phyloP scores from a whole-genome alignment of 2,329 filamentous ascomycete genomes.

The Verticillium klebahnii region DNA sequence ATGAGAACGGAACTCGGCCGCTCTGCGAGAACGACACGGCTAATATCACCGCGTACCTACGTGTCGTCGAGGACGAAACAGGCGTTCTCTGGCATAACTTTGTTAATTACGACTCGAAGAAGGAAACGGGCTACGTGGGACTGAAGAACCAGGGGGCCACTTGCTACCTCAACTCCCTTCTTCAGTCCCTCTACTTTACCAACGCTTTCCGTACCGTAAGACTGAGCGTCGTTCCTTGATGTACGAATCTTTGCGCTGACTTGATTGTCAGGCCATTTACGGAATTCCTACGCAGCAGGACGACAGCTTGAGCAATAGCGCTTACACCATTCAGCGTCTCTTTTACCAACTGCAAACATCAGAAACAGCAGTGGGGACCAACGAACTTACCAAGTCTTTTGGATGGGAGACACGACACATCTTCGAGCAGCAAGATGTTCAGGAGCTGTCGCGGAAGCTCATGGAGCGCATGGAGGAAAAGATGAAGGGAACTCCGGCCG shows the following conservation, averaged over 20 bases:
- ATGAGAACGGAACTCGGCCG: conserved; percentile 64
- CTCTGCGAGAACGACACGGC: conserved; percentile 73
- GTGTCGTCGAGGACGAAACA: conserved; percentile 80
- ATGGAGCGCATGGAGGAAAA: conserved; percentile 97
- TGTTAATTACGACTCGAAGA: conserved; percentile 96
- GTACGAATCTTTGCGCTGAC: neutral
- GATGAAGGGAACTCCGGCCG: conserved; percentile 94
- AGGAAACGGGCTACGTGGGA: conserved; percentile 94
- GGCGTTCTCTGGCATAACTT: conserved; percentile 91
- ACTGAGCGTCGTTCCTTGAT: conserved; percentile 27
- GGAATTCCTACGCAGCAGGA: conserved; percentile 91
- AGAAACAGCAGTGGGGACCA: conserved; percentile 77
- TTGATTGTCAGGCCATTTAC: conserved; percentile 69
- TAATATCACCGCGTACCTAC: conserved; percentile 78
- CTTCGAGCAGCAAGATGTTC: conserved; percentile 98
- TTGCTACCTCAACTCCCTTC: conserved; percentile 79
- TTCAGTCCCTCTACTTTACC: conserved; percentile 81
- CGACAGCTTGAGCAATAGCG: conserved; percentile 77
- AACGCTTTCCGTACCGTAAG: conserved; percentile 83
- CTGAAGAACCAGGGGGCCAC: conserved; percentile 95
- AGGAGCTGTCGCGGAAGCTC: conserved; percentile 90
- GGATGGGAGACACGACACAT: conserved; percentile 98
- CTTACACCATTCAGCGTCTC: conserved; percentile 86
- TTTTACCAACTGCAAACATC: conserved; percentile 95
- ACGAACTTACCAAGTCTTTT: conserved; percentile 92